These are phyloP conservation scores for Apiotrichum siamense DNA, from an alignment of 1,284 basidiomycete species.

Conservation along the genomic window DNA sequence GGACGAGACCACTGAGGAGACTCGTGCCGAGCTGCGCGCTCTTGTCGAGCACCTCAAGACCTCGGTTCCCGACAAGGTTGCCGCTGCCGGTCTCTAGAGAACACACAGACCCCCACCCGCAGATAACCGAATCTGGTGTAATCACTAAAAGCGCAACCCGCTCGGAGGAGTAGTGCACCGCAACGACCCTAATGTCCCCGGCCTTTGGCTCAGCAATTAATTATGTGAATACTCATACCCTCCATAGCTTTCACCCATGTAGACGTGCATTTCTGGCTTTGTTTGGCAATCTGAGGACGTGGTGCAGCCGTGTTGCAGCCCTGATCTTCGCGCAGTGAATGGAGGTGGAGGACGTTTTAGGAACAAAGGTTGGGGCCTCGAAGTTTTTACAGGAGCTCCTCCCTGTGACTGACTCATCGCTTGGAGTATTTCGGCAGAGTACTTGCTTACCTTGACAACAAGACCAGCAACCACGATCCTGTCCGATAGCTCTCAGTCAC, in stretches of 20 bases:
- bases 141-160: neutral
- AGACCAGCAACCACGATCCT: no score
- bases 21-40: slow-evolving; percentile 65
- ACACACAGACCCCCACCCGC: no score
- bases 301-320: no score
- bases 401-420: no score
- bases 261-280: slow-evolving; percentile 16
- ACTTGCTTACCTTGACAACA: no score
- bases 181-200: slow-evolving; percentile 15
- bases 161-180: neutral
- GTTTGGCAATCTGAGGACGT: neutral
- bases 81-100: slow-evolving; percentile 38
- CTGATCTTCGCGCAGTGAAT: no score
- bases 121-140: no score
- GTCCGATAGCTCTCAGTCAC: no score
- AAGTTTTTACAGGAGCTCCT: no score
- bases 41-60: slow-evolving; percentile 65
- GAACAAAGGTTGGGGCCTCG: no score
- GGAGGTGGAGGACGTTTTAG: no score
- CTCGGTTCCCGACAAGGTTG: slow-evolving; percentile 45
- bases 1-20: slow-evolving; percentile 73
- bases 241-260: slow-evolving; percentile 19
- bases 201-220: slow-evolving; percentile 6
- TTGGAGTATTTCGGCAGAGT: no score
- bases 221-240: slow-evolving; percentile 16